Percentiles rank a stretch among this genome's conserved stretches.
Conservation (phyloP, 1,284 basidiomycete genomes). For the Golubevia sp. region DNA sequence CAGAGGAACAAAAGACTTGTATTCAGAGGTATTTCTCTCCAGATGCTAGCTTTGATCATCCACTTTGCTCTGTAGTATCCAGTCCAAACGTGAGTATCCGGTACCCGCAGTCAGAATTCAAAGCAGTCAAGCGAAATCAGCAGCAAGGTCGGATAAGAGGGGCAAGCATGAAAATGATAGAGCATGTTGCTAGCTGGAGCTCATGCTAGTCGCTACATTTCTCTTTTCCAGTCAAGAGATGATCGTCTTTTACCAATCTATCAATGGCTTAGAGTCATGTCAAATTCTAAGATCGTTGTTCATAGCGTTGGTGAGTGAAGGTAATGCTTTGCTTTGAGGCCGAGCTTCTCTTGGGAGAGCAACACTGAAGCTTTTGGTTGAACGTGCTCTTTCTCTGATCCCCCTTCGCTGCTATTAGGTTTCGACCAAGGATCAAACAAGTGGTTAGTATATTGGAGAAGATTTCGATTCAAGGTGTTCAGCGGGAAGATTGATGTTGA, state of each 20-base stretch:
- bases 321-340: no score
- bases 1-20: constrained; percentile 40
- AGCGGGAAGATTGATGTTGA: no score
- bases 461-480: no score
- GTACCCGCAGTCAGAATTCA: neutral
- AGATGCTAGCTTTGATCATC: constrained; percentile 55
- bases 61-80: constrained; percentile 43
- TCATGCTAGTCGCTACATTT: neutral
- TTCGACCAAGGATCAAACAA: constrained; percentile 30
- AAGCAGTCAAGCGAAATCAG: neutral
- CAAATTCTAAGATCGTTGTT: constrained; percentile 38
- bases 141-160: no score
- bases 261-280: constrained; percentile 52
- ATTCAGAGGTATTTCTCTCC: constrained; percentile 45
- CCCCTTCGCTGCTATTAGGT: constrained; percentile 5
- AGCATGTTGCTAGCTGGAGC: no score
- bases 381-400: constrained; percentile 9
- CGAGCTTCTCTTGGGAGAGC: no score
- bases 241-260: constrained; percentile 51
- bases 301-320: constrained; percentile 34
- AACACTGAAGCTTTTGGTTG: no score
- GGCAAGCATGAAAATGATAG: no score
- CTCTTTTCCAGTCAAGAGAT: constrained; percentile 32
- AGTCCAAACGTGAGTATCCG: constrained; percentile 25
- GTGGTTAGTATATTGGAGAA: constrained; percentile 17